These are phyloP conservation scores for Arachis monticola DNA, from an alignment of 331 rosid genomes.

Conservation along the genomic window DNA sequence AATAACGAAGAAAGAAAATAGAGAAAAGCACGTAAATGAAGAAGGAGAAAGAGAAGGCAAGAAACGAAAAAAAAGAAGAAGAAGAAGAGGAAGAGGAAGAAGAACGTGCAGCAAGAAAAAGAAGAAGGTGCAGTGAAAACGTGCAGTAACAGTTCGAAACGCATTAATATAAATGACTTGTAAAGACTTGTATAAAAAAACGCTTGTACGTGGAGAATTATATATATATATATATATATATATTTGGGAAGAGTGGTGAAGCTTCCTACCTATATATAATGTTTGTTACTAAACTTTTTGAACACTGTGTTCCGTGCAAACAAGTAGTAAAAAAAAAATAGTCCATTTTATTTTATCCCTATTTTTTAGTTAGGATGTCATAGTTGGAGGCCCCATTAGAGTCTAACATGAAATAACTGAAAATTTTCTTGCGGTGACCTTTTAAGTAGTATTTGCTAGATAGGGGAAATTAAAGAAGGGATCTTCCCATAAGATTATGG, in stretches of 20 bases:
- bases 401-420: conserved; percentile 38
- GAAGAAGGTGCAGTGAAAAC: too few species aligned
- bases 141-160: too few species aligned
- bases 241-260: conserved; percentile 18
- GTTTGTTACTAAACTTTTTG: not conserved
- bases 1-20: too few species aligned
- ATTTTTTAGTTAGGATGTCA: conserved; percentile 51
- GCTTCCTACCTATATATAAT: not conserved
- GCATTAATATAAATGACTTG: too few species aligned
- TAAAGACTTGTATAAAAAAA: too few species aligned
- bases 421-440: not conserved
- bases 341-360: not conserved
- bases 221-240: too few species aligned
- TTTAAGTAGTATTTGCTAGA: not conserved
- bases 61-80: too few species aligned
- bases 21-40: too few species aligned
- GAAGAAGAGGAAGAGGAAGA: too few species aligned
- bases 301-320: conserved; percentile 13
- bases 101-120: too few species aligned
- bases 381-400: conserved; percentile 39
- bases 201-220: too few species aligned
- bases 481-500: conserved; percentile 21
- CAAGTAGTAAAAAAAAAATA: not conserved
- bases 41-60: too few species aligned
- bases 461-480: conserved; percentile 10